Conservation (phyloP, 163 green algal species). For the Picocystis sp. region DNA sequence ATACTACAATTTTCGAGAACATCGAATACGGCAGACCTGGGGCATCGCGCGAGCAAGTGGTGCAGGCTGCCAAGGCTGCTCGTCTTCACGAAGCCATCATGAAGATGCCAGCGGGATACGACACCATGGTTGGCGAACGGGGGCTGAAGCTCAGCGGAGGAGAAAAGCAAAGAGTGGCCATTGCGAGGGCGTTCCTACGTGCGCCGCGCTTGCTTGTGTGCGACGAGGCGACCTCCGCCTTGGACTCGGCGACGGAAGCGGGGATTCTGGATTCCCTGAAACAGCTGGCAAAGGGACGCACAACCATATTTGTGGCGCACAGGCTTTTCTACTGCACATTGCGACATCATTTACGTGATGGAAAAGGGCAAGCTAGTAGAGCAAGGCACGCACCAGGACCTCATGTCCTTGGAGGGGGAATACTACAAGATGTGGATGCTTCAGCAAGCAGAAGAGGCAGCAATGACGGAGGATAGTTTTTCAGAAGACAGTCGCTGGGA, state of each 20-base stretch:
- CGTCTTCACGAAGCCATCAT: conserved; percentile 41
- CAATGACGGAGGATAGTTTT: no score
- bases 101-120: conserved; percentile 56
- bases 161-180: conserved; percentile 89
- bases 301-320: conserved; percentile 65
- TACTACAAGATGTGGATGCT: conserved; percentile 45
- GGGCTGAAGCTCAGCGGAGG: conserved; percentile 82
- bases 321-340: conserved; percentile 51
- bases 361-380: conserved; percentile 37
- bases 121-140: conserved; percentile 78
- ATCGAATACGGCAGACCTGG: conserved; percentile 61
- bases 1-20: conserved; percentile 68
- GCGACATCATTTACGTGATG: conserved; percentile 44
- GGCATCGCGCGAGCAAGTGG: conserved; percentile 54
- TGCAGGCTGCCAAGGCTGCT: conserved; percentile 32
- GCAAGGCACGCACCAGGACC: conserved; percentile 44
- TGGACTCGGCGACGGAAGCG: conserved; percentile 64
- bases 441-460: conserved; percentile 21
- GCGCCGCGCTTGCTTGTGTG: conserved; percentile 63
- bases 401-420: conserved; percentile 31
- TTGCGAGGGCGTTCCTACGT: conserved; percentile 46
- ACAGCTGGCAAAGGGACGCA: conserved; percentile 20
- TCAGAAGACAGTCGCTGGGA: no score
- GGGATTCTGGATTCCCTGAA: conserved; percentile 37
- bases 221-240: conserved; percentile 73